Evolutionary conservation across 2,329 filamentous ascomycete genomes (phyloP), one percentile per base, ranked within the genome.

Genomic region (Polytolypa hystricis): DNA sequence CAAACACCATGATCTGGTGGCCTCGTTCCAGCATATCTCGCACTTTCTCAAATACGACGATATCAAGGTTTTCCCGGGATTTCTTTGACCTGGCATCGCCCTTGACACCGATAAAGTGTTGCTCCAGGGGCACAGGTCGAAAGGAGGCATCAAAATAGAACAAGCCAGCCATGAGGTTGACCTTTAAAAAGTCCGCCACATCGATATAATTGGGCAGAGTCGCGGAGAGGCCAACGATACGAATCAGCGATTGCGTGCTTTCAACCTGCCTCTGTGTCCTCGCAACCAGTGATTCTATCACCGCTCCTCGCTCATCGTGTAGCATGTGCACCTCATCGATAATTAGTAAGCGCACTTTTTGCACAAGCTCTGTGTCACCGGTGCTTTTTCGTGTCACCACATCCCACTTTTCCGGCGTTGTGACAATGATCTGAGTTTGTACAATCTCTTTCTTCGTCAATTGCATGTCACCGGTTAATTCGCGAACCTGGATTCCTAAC

Each of bases 301-400:
- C 93, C 9, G 93, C 86, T 53, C 91, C 91, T 56, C 91, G 79
- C 59, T 96, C 91, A 56, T 98, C 91, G 52, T 98, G 93, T 50
- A 98, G 79, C 93, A 98, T 98, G 55, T 98, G 91, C 1, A 98
- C 91, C 64, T 98, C 91, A 58, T 98, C 91, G 44, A 98, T 96
- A 51, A 98, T 96, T 42, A 98, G 72, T 2, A 98, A 69, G 8
- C 89, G 78, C 16, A 98, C 91, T 57, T 98, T 98, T 52, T 98
- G 91, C 10, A 98, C 93, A 3, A 98, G 73, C 55, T 96, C 91
- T 0, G 91, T 96, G 55, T 98, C 91, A 11, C 93, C 91, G 1
- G 87, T 96, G 39, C 89, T 93, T 61, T 96, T 98, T 42, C 91
- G 74, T 3, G 91, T 98, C 4, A 98, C 84, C 1, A 98, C 91